These are phyloP conservation scores for Oidiodendron maius DNA, from an alignment of 495 filamentous ascomycete species.

Conservation along the genomic window DNA sequence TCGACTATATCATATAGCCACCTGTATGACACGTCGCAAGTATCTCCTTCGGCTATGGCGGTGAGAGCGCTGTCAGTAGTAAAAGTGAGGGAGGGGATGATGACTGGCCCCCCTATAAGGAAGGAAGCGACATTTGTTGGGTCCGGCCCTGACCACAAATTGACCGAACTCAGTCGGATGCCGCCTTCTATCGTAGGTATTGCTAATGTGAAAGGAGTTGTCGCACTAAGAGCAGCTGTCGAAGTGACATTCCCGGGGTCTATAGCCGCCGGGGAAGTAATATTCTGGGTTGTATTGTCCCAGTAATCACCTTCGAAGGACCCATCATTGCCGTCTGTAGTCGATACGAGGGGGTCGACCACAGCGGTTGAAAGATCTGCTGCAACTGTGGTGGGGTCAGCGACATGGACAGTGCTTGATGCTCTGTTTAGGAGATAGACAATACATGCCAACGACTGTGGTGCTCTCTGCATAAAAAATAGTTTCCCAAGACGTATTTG, in stretches of 20 bases:
- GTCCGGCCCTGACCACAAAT: no score
- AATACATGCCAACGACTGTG: not conserved
- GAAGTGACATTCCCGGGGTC: not conserved
- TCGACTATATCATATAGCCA: no score
- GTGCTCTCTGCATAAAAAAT: not conserved
- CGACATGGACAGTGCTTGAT: not conserved
- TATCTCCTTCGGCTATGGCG: no score
- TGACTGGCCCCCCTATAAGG: no score
- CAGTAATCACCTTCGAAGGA: not conserved
- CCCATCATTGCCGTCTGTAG: not conserved
- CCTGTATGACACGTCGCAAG: no score
- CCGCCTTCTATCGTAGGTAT: no score
- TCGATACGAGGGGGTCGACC: not conserved
- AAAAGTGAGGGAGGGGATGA: no score
- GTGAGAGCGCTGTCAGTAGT: no score
- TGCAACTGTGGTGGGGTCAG: not conserved
- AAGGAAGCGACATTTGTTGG: no score
- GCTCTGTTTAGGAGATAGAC: not conserved
- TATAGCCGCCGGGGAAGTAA: not conserved
- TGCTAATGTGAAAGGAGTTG: no score
- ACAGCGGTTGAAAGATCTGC: not conserved
- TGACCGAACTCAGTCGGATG: no score
- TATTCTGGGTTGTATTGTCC: slow-evolving; percentile 3
- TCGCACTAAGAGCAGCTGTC: not conserved
- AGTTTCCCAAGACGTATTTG: not conserved